Evolutionary conservation across 192 early-diverging fungal genomes (phyloP), one percentile per base, ranked within the genome.

Genomic region (Coemansia sp.): DNA sequence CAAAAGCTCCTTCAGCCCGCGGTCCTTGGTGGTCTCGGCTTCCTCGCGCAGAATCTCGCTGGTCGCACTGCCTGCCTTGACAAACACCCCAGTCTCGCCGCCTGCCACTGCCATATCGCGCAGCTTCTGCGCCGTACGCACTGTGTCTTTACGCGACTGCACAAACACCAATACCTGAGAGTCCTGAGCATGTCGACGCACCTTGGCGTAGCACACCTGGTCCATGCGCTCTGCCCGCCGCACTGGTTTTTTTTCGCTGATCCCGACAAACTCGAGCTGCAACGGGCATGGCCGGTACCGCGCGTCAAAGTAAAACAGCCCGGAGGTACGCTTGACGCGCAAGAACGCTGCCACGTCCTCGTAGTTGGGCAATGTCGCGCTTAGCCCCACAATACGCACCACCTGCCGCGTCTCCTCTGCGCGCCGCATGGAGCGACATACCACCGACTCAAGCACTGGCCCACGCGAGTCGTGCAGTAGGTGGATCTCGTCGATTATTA

Each of bases 401-500:
- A 83, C 67, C 58, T 93, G 90, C 70, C 95, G 93, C 19, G 90
- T 92, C 60, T 91, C 89, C 72, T 98, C 94, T 67, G 95, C 92
- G 27, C 76, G 78, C 35, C 95, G 86, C 42, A 97, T 73, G 4
- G 93, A 90, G 55, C 97, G 86, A 33, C 88, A 84, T 29, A 98
- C 90, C 61, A 98, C 90, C 53, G 88, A 87, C 81, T 98, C 97
- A 1, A 98, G 72, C 3, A 98, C 97, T 0, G 97, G 94, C 9
- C 97, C 97, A 82, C 97, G 93, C 26, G 93, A 91, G 74, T 98
- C 97, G 75, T 98, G 95, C 32, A 98, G 76, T 69, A 98, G 80
- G 61, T 98, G 97, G 56, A 98, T 92, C 74, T 98, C 97, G 71
- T 98, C 97, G 67, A 98, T 90, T 55, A 98, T 97, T 14, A 98